These are phyloP conservation scores for Geopyxis carbonaria DNA, from an alignment of 495 filamentous ascomycete species.

Conservation along the genomic window DNA sequence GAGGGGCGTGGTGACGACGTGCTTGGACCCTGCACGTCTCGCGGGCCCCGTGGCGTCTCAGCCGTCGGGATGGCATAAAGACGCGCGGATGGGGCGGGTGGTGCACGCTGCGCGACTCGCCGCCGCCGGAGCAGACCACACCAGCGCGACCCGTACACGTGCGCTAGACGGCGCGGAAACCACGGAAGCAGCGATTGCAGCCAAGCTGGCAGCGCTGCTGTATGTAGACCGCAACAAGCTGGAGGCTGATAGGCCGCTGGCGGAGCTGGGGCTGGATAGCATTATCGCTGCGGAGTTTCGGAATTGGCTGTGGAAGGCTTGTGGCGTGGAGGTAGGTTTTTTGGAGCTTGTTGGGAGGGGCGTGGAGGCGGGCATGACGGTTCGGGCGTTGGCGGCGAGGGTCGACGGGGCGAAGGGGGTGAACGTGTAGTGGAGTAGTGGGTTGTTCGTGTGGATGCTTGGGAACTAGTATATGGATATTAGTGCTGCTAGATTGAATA, in stretches of 20 bases:
- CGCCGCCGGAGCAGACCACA: conserved; percentile 7
- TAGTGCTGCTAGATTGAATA: no score
- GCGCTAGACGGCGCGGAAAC: no score
- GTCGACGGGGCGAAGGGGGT: no score
- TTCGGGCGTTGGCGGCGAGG: no score
- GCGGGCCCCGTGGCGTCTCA: conserved; percentile 10
- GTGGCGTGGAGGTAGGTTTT: conserved; percentile 37
- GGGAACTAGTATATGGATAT: no score
- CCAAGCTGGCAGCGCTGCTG: conserved; percentile 33
- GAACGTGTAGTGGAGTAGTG: no score
- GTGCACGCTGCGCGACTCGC: conserved; percentile 14
- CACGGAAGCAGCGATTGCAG: no score
- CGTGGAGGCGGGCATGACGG: no score
- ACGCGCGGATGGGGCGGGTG: no score
- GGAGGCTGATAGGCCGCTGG: no score
- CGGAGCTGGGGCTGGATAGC: conserved; percentile 37
- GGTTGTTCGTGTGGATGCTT: no score
- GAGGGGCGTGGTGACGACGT: conserved; percentile 17
- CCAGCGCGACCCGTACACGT: conserved; percentile 4
- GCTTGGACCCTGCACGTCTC: conserved; percentile 17
- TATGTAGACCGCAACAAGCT: conserved; percentile 34
- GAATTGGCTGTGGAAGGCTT: conserved; percentile 33
- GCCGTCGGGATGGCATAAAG: no score
- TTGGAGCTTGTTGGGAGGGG: conserved; percentile 30
- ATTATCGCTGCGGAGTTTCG: conserved; percentile 39